Conservation (phyloP, 2,329 filamentous ascomycete species). For the Calonectria naviculata region DNA sequence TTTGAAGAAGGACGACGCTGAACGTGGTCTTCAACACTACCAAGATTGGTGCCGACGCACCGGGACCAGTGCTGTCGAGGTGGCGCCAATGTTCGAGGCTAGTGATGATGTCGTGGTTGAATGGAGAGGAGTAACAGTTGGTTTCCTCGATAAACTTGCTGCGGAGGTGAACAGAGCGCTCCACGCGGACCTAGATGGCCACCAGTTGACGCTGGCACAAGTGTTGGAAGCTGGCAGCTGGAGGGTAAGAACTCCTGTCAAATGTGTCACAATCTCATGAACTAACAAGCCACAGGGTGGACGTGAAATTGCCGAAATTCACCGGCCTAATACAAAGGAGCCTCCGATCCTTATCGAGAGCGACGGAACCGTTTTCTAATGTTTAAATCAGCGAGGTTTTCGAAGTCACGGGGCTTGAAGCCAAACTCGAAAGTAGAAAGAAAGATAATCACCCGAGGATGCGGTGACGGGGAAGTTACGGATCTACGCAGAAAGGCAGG, state of each 20-base stretch:
- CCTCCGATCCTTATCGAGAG: slow-evolving; percentile 96
- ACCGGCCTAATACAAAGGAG: slow-evolving; percentile 94
- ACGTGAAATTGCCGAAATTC: slow-evolving; percentile 94
- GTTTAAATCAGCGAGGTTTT: slow-evolving; percentile 18
- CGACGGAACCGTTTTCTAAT: slow-evolving; percentile 93
- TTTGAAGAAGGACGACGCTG: slow-evolving; percentile 75
- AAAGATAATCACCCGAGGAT: not conserved
- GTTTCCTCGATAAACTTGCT: slow-evolving; percentile 66
- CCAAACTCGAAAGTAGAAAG: not conserved
- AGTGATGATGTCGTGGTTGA: slow-evolving; percentile 72
- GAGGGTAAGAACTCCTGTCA: slow-evolving; percentile 75
- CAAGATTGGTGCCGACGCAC: slow-evolving; percentile 77
- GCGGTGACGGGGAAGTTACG: slow-evolving; percentile 7
- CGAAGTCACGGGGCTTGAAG: slow-evolving; percentile 11
- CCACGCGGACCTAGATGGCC: slow-evolving; percentile 71
- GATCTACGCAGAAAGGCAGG: slow-evolving; percentile 5
- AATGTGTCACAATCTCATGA: not conserved
- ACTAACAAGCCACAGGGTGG: slow-evolving; percentile 72
- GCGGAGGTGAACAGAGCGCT: slow-evolving; percentile 71
- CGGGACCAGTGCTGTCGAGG: slow-evolving; percentile 70
- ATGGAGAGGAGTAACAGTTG: slow-evolving; percentile 73
- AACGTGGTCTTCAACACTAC: slow-evolving; percentile 74
- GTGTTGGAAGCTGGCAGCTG: slow-evolving; percentile 96
- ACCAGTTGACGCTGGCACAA: slow-evolving; percentile 83
- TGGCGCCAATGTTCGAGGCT: slow-evolving; percentile 69